Evolutionary conservation across 805 yeast species (phyloP), one percentile per base, ranked within the genome.

Genomic region (Sugiyamaella smithiae): DNA sequence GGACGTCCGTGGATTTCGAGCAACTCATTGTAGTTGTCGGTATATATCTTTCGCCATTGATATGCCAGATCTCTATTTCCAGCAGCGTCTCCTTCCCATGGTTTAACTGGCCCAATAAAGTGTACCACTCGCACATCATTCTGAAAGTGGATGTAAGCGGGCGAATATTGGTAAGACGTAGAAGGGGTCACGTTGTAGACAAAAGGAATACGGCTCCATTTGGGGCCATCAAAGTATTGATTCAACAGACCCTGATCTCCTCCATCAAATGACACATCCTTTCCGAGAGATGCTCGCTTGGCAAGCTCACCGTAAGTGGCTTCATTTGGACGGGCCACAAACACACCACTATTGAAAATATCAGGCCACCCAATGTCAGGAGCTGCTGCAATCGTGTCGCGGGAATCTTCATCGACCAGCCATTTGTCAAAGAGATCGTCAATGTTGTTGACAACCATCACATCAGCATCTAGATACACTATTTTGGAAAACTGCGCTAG

Each of bases 281-380:
- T 45, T 68, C 70, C 52, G n/a, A 45, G 26, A 44, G 54, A 49
- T 17, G 67, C 57, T 3, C 60, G 54, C 1, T 54, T 42, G 23
- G 63, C 51, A 42, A 88, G 70, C 26, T 69, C 67, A 2, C 63
- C 52, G 56, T 70, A 82, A 17, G 72, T 74, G 0, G 56, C 51
- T 1, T 53, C 33, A 55, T 71, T 69, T 2, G 95, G 95, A 29
- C 72, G 71, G 23, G 81, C 62, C 2, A 81, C 70, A 59, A 88
- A 71, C 17, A 88, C 78, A 3, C 96, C 96, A 26, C 89, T 78
- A 65, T 88, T 88, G 71, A 88, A 88, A 58, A 84, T 75, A 68
- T 88, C 96, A 0, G 96, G 96, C 86, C 95, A 88, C 11, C 96
- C 95, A n/a, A 80, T 72, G 67, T 88, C 96, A 0, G 95, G 85